These are phyloP conservation scores for Trichoderma sp. DNA, from an alignment of 2,329 filamentous ascomycete genomes.

Conservation along the genomic window DNA sequence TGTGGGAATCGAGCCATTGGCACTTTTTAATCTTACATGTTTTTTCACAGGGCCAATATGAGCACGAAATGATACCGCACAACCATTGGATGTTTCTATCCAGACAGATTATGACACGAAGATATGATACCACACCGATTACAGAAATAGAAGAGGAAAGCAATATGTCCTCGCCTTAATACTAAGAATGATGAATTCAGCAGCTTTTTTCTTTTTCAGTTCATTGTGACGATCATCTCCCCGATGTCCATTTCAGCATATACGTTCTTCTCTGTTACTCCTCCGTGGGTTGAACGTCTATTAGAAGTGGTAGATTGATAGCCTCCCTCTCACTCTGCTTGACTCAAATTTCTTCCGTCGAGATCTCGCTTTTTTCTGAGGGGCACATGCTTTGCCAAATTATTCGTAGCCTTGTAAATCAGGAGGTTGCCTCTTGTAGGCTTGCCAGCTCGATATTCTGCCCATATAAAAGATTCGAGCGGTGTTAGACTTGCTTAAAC, in stretches of 20 bases:
- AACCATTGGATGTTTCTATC: neutral
- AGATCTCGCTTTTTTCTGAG: slow-evolving; percentile 54
- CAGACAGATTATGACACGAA: slow-evolving; percentile 10
- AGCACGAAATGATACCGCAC: slow-evolving; percentile 41
- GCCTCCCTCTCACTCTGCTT: slow-evolving; percentile 58
- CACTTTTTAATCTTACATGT: slow-evolving; percentile 38
- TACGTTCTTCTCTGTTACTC: slow-evolving; percentile 53
- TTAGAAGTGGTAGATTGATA: slow-evolving; percentile 57
- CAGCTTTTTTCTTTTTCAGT: neutral
- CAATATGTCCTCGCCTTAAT: slow-evolving; percentile 9
- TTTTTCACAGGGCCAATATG: slow-evolving; percentile 43
- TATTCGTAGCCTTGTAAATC: neutral
- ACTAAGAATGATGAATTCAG: slow-evolving; percentile 8
- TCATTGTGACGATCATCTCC: neutral
- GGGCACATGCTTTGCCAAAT: slow-evolving; percentile 42
- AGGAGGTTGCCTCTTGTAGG: neutral
- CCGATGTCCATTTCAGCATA: slow-evolving; percentile 56
- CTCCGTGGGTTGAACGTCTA: slow-evolving; percentile 59
- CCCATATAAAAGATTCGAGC: neutral
- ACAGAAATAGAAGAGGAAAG: slow-evolving; percentile 18
- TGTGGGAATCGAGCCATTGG: slow-evolving; percentile 12
- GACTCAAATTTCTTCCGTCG: slow-evolving; percentile 47
- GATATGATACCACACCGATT: slow-evolving; percentile 17
- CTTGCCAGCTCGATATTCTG: neutral
- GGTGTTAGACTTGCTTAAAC: neutral